Conservation (phyloP, 345 rosid genomes). For the Brassica carinata region DNA sequence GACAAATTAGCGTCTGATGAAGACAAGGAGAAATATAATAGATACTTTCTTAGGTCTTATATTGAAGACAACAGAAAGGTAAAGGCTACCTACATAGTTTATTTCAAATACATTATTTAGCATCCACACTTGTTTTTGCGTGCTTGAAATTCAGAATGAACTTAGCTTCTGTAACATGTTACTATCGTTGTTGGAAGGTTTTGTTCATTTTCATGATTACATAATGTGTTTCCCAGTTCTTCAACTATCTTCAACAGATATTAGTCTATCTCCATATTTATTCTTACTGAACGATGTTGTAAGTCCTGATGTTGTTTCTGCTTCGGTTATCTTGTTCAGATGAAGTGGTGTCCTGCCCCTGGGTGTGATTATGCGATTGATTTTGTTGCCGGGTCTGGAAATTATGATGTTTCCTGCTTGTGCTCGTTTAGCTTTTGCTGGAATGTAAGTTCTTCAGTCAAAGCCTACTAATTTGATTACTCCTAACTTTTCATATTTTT, state of each 20-base stretch:
- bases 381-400: constrained; percentile 74
- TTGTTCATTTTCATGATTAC: constrained; percentile 6
- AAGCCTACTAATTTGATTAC: constrained; percentile 9
- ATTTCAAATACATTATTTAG: not conserved
- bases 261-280: not conserved
- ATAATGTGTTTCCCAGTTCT: not conserved
- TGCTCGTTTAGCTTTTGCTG: constrained; percentile 89
- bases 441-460: constrained; percentile 59
- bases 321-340: constrained; percentile 46
- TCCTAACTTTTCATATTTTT: not conserved
- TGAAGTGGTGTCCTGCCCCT: constrained; percentile 99
- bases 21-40: not conserved
- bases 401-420: constrained; percentile 72
- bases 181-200: constrained; percentile 3
- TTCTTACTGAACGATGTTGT: not conserved
- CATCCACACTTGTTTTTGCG: constrained; percentile 1
- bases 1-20: not conserved
- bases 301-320: constrained; percentile 1
- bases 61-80: constrained; percentile 38
- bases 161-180: constrained; percentile 11
- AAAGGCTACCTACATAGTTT: not conserved
- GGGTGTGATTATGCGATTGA: constrained; percentile 93
- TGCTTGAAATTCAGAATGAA: not conserved
- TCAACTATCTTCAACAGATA: not conserved
- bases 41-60: not conserved